Base-by-base conservation (phyloP, 306 rosid genomes). In the Dryas octopetala region DNA sequence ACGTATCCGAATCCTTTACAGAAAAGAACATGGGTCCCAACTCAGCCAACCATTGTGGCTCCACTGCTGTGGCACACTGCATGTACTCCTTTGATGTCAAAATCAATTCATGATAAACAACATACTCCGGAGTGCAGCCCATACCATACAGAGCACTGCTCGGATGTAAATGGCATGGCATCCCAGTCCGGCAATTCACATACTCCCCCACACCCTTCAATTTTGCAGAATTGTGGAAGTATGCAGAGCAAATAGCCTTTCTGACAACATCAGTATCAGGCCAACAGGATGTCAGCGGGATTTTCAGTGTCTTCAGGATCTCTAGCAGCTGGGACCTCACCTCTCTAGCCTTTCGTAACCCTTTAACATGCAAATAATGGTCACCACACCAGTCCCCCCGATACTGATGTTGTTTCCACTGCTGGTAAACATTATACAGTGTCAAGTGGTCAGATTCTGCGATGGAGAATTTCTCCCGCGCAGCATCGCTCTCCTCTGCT, bases 341-440 rank as follows among this genome's bases (percentile, higher is more conserved):
- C 78, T 95, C 98, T 80, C 98, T 87, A 6, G 98, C 98, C 85
- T 95, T 95, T 28, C 89, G 83, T 59, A 95, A 85, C 61, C 97
- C 97, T 85, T 95, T 95, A 19, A 95, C 98, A 53, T 95, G 98
- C 79, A 95, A 80, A 78, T 71, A 95, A 78, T 95, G 96, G 82
- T 95, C 98, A 45, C 91, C 91, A 76, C 98, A 95, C 98, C 98
- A 95, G 78, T 95, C 98, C 71, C 98, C 98, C 40, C 98, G 83
- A 75, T 89, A 92, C 75, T 89, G 91, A 75, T 95, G 98, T 64
- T 95, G 98, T 79, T 95, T 92, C 98, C 98, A 91, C 69, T 95
- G 98, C 81, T 89, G 97, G 76, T 95, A 95, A 48, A 95, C 98
- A 68, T 95, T 95, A 76, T 90, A 92, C 15, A 95, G 76, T 4